Conservation (phyloP, 495 filamentous ascomycete species). For the Amorphotheca resinae region DNA sequence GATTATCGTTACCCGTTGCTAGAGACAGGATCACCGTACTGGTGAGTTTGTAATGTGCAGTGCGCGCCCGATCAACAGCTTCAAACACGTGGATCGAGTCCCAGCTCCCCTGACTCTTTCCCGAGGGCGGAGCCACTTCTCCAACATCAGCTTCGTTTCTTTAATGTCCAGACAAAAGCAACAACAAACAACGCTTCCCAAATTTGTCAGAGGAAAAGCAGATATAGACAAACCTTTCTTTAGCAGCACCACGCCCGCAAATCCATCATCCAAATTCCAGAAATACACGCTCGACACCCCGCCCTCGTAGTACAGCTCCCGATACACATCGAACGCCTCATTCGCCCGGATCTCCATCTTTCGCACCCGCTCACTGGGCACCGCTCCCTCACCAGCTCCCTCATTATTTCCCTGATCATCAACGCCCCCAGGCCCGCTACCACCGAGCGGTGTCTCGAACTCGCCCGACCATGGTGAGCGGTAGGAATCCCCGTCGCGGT, state of each 20-base stretch:
- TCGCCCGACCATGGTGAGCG: slow-evolving; percentile 97
- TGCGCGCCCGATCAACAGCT: slow-evolving; percentile 77
- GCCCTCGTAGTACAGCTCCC: slow-evolving; percentile 96
- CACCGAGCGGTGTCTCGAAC: slow-evolving; percentile 71
- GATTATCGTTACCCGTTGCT: slow-evolving; percentile 50
- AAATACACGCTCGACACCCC: slow-evolving; percentile 93
- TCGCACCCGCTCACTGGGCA: slow-evolving; percentile 75
- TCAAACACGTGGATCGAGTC: slow-evolving; percentile 99
- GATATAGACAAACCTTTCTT: slow-evolving; percentile 63
- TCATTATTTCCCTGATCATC: slow-evolving; percentile 33
- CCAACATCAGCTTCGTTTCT: neutral
- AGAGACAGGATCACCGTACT: slow-evolving; percentile 91
- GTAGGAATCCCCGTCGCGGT: slow-evolving; percentile 95
- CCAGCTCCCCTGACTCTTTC: slow-evolving; percentile 75
- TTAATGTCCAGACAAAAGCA: neutral
- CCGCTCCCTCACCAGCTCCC: slow-evolving; percentile 47
- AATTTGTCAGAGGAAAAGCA: neutral
- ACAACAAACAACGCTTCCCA: neutral
- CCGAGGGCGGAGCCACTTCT: slow-evolving; percentile 41
- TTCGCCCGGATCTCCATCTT: slow-evolving; percentile 90
- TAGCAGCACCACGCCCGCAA: slow-evolving; percentile 86
- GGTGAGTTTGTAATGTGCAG: slow-evolving; percentile 93
- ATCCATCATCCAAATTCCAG: slow-evolving; percentile 97
- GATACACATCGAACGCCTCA: slow-evolving; percentile 93
- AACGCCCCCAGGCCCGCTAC: slow-evolving; percentile 37